phyloP scores from a whole-genome alignment of 441 rosid species.

The Dalechampia spathulata region DNA sequence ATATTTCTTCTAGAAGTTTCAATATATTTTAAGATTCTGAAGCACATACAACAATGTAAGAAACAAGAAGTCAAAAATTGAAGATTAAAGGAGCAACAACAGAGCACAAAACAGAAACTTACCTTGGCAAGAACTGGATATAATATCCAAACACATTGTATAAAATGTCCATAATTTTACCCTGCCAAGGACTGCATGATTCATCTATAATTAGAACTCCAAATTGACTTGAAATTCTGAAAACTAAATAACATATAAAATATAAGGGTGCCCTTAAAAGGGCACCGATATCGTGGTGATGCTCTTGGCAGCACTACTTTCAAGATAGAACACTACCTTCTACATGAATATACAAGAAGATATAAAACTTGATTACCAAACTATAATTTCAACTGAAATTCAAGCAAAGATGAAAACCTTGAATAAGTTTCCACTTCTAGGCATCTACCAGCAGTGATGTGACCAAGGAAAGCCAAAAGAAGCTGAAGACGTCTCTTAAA shows the following conservation, averaged over 20 bases:
- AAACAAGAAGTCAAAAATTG: constrained; percentile 9
- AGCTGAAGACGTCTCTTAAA: constrained; percentile 84
- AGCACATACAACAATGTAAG: constrained; percentile 19
- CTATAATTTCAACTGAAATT: too few relatives aligned
- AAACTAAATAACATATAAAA: background rate
- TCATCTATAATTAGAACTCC: constrained; percentile 18
- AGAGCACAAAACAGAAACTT: constrained; percentile 25
- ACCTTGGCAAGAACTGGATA: constrained; percentile 82
- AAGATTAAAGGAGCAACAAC: constrained; percentile 5
- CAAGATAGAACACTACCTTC: too few relatives aligned
- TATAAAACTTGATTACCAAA: background rate
- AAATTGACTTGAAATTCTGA: background rate
- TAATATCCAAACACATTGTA: constrained; percentile 89
- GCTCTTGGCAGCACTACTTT: too few relatives aligned
- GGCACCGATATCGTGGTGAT: background rate
- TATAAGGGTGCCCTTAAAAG: background rate
- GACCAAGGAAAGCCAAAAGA: constrained; percentile 77
- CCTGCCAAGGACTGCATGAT: constrained; percentile 51
- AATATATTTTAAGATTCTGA: constrained; percentile 66
- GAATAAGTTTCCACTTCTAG: constrained; percentile 41
- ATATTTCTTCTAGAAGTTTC: constrained; percentile 45
- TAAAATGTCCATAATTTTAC: constrained; percentile 51
- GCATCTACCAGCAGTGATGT: constrained; percentile 51
- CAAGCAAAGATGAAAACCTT: constrained; percentile 38
- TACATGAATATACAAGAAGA: background rate